Base-by-base conservation (phyloP, 208 protist genomes). In the Trypanosoma boissoni region DNA sequence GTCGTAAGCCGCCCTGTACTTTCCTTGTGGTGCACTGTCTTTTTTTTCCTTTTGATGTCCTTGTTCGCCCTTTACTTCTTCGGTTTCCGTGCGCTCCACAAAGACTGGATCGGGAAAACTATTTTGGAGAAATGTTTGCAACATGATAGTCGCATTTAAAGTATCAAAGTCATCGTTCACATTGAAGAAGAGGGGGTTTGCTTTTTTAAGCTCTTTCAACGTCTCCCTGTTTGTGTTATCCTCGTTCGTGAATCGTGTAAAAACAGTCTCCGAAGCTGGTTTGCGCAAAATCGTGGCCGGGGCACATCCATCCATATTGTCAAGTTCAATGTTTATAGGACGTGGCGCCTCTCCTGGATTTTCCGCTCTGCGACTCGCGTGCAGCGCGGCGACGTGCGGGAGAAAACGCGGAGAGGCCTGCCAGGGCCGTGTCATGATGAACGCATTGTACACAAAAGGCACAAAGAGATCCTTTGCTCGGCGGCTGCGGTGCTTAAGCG, bases 381-480 rank as follows among this genome's bases (percentile, higher is more conserved):
- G 55, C 50, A 73, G 50, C 26, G 53, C 37, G 10, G 73, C 43
- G 9, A 85, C 44, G 23, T 78, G 70, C 18, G 68, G 46, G 37
- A 76, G 65, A 50, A 76, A 88, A 8, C 63, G 64, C 26, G 81
- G 70, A 1, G 74, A 83, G 5, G 63, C 67, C 46, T 67, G 62
- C 81, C 81, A 88, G 4, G 81, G 81, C 10, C 81, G 65, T 9
- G 67, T 71, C 74, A 84, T 76, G n/a, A 72, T 64, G 39, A 85
- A 83, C 46, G 71, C 77, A 56, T 84, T 79, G 65, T 89, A 80
- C 48, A 85, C 46, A 52, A 85, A 89, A 12, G 82, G 82, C 10
- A 76, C 53, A 37, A 74, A 74, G 2, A 86, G 32, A 39, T 86
- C 82, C 4, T 23, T 23, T 5, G 64, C 39, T 18, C 34, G 56